Percentiles rank a stretch among this genome's conserved stretches.
Conservation (phyloP, 2,329 filamentous ascomycete genomes). For the Aspergillus carbonarius region DNA sequence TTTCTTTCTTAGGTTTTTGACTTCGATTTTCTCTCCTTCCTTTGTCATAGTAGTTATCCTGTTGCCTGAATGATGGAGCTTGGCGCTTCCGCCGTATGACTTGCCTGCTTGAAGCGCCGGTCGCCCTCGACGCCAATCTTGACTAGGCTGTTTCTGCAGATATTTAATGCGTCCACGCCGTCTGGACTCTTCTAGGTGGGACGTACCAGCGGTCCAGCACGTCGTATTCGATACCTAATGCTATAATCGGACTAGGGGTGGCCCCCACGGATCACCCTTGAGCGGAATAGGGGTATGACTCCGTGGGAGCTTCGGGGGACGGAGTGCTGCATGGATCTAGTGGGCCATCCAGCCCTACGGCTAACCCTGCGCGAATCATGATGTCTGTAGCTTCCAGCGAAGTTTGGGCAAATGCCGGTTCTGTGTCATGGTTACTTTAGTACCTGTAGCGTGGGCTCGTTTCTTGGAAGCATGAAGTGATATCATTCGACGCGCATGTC, state of each 20-base stretch:
- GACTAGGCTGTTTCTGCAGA: not conserved
- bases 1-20: not conserved
- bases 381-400: not conserved
- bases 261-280: not conserved
- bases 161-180: not conserved
- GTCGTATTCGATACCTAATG: not conserved
- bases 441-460: not conserved
- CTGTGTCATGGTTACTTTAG: not conserved
- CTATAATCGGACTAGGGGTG: not conserved
- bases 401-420: not conserved
- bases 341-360: slow-evolving; percentile 4
- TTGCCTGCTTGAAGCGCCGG: not conserved
- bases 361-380: not conserved
- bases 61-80: slow-evolving; percentile 3
- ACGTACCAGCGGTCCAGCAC: not conserved
- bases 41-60: slow-evolving; percentile 1
- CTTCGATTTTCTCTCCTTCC: not conserved
- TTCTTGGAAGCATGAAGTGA: not conserved
- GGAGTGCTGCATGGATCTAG: not conserved
- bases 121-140: not conserved
- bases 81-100: not conserved
- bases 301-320: not conserved
- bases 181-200: not conserved
- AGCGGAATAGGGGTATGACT: not conserved
- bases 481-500: slow-evolving; percentile 1